Evolutionary conservation across 495 filamentous ascomycete species (phyloP).

Genomic region (Lepidopterella palustris): DNA sequence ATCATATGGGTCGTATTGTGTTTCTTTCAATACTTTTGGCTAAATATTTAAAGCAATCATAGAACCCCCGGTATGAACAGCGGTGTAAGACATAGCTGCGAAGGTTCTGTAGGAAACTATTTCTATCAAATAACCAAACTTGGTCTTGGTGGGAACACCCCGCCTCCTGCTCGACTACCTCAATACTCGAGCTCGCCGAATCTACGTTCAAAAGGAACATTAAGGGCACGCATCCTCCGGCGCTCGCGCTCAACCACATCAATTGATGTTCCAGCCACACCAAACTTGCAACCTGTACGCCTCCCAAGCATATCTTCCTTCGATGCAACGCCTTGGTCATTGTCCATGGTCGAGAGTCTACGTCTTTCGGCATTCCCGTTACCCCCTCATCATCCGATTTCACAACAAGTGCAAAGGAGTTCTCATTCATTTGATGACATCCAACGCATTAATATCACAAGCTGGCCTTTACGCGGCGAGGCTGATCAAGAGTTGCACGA

Average conservation of each 20-base stretch:
- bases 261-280: constrained; percentile 3
- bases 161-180: not conserved
- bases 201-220: not conserved
- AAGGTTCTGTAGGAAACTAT: not conserved
- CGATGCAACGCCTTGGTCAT: constrained; percentile 14
- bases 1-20: not conserved
- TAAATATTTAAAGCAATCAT: constrained; percentile 1
- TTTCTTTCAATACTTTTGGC: not conserved
- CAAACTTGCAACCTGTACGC: constrained; percentile 5
- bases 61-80: constrained; percentile 6
- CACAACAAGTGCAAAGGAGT: not conserved
- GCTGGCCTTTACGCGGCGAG: not conserved
- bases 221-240: constrained; percentile 11
- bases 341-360: constrained; percentile 18
- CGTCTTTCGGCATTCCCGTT: constrained; percentile 20
- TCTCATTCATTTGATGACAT: not conserved
- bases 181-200: constrained; percentile 17
- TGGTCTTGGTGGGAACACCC: not conserved
- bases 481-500: not conserved
- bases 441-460: not conserved
- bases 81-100: not conserved
- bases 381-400: not conserved
- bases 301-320: constrained; percentile 13
- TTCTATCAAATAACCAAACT: not conserved
- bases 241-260: constrained; percentile 24